Evolutionary conservation across 495 filamentous ascomycete genomes (phyloP), one percentile per base, ranked within the genome.

Genomic region (Daldinia vernicosa): DNA sequence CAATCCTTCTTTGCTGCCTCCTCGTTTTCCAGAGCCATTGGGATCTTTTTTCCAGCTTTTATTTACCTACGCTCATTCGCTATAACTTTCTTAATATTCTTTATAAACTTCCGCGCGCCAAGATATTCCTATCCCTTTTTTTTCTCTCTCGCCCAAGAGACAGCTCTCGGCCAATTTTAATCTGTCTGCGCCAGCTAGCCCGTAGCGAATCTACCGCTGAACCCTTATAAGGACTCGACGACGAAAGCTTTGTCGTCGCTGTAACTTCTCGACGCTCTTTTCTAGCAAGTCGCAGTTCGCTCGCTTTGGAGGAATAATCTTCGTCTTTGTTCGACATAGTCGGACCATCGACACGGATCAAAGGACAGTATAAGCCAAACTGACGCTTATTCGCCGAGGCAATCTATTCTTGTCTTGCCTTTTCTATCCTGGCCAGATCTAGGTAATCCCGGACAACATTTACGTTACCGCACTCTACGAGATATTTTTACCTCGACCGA

Each of bases 71-170:
- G 65, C 74, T 76, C 75, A 71, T 76, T 76, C 71, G 56, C 69
- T 76, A 75, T 80, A 75, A 66, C 76, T 79, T 72, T 78, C 71
- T 74, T 77, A 75, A 75, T 78, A 71, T 71, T 71, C 67, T 72
- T 74, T 74, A 72, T 76, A 76, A 60, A 63, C 37, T 67, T 64
- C 50, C 54, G 37, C 40, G 9, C 57, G 70, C 70, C 65, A 72
- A 72, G 70, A 62, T 62, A 62, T 62, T 57, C 56, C 67, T 60
- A 39, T 60, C 66, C 45, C 45, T 58, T 56, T 53, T 57, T 68
- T 66, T 51, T 47, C 58, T 60, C 39, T 61, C 43, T 51, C 35
- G 55, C 60, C 27, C n/a, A 40, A 35, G 60, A 61, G 70, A 65
- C 64, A 69, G 56, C 40, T 53, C 19, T 26, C 55, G 51, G 28